phyloP scores from a whole-genome alignment of 495 filamentous ascomycete species.

The Aspergillus homomorphus region DNA sequence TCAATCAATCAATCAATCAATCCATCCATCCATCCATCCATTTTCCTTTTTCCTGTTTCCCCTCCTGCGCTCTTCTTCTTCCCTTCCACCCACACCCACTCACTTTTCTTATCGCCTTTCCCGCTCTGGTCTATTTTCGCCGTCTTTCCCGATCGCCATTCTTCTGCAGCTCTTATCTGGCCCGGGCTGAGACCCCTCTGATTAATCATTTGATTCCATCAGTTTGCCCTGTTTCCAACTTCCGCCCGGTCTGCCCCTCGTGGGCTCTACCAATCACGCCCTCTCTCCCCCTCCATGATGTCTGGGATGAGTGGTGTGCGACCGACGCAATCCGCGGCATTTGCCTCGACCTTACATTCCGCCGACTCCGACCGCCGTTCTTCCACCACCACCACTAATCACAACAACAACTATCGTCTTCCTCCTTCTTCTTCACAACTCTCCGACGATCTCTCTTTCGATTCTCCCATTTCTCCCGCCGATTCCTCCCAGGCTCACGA shows the following conservation, averaged over 20 bases:
- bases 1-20: slow-evolving; percentile 4
- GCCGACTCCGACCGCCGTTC: slow-evolving; percentile 20
- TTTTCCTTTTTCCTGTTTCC: background rate
- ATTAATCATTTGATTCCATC: background rate
- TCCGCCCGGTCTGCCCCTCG: background rate
- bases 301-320: slow-evolving; percentile 37
- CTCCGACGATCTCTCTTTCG: slow-evolving; percentile 41
- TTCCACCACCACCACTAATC: slow-evolving; percentile 1
- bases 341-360: slow-evolving; percentile 19
- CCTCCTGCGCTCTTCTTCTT: background rate
- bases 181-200: slow-evolving; percentile 9
- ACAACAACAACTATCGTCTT: slow-evolving; percentile 8
- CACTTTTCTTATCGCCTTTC: slow-evolving; percentile 13
- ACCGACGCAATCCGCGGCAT: slow-evolving; percentile 34
- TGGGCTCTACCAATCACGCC: slow-evolving; percentile 2
- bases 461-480: slow-evolving; percentile 34
- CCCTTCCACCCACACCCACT: background rate
- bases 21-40: background rate
- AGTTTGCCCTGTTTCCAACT: background rate
- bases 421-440: slow-evolving; percentile 32
- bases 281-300: slow-evolving; percentile 27
- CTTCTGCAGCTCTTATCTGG: slow-evolving; percentile 4
- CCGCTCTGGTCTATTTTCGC: background rate
- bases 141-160: background rate
- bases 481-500: slow-evolving; percentile 51